Evolutionary conservation across 2,329 filamentous ascomycete genomes (phyloP).

Genomic region (Fusarium anthophilum): DNA sequence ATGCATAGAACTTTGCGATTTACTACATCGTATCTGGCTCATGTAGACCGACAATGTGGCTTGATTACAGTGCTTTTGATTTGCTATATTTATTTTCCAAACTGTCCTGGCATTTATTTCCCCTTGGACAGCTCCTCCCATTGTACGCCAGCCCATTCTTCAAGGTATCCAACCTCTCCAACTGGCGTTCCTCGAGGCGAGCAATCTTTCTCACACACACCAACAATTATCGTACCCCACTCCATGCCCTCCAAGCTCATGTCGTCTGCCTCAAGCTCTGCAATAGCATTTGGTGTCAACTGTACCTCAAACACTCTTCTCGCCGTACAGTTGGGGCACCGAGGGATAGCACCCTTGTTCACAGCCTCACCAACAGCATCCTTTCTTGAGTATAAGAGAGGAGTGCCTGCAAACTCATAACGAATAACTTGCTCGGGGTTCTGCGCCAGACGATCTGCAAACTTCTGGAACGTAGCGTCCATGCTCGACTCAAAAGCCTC

Average conservation of each 20-base stretch:
- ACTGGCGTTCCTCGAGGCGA: constrained; percentile 64
- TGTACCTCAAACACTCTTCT: constrained; percentile 89
- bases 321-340: constrained; percentile 79
- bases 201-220: constrained; percentile 85
- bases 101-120: constrained; percentile 35
- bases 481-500: constrained; percentile 78
- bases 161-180: constrained; percentile 79
- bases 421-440: constrained; percentile 85
- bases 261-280: constrained; percentile 83
- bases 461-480: constrained; percentile 81
- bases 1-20: constrained; percentile 44
- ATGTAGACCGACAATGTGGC: constrained; percentile 3
- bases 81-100: constrained; percentile 13
- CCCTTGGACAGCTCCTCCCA: constrained; percentile 80
- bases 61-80: constrained; percentile 8
- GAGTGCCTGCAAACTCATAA: constrained; percentile 78
- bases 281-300: constrained; percentile 89
- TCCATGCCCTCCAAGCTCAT: constrained; percentile 88
- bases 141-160: constrained; percentile 98
- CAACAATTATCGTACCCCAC: constrained; percentile 93
- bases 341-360: constrained; percentile 67
- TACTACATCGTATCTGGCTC: constrained; percentile 33
- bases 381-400: constrained; percentile 81
- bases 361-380: constrained; percentile 79
- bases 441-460: constrained; percentile 79